phyloP scores from a whole-genome alignment of 257 asterid genomes.

The Petrea volubilis region DNA sequence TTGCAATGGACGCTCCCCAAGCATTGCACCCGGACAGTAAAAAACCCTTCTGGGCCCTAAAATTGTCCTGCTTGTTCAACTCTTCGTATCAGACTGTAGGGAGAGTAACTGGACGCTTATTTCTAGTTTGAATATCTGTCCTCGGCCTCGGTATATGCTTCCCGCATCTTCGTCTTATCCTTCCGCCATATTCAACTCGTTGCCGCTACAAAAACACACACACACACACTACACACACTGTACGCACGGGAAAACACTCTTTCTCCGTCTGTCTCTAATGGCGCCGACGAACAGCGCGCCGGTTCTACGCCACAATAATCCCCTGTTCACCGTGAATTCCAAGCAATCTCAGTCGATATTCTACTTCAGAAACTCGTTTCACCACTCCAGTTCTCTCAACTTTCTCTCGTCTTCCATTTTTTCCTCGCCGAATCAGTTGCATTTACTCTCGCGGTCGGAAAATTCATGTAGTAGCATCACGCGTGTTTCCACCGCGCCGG shows the following conservation, averaged over 20 bases:
- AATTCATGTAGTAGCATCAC: conserved; percentile 25
- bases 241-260: conserved; percentile 18
- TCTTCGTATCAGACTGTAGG: conserved; percentile 2
- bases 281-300: conserved; percentile 47
- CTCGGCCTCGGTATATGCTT: conserved; percentile 50
- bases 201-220: conserved; percentile 21
- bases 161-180: conserved; percentile 58
- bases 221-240: conserved; percentile 11
- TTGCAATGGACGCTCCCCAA: conserved; percentile 9
- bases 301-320: conserved; percentile 37
- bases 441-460: conserved; percentile 26
- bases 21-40: background rate
- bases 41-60: background rate
- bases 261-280: conserved; percentile 45
- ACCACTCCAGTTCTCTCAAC: conserved; percentile 26
- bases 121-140: background rate
- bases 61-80: conserved; percentile 1
- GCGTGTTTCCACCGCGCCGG: conserved; percentile 79
- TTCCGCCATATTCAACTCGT: conserved; percentile 23
- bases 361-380: conserved; percentile 29
- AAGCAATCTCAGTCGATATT: conserved; percentile 28
- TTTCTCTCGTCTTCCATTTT: conserved; percentile 36
- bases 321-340: conserved; percentile 40
- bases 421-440: conserved; percentile 32
- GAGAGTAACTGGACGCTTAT: background rate